These are phyloP conservation scores for Penicillium cinerascens DNA, from an alignment of 495 filamentous ascomycete genomes.

Conservation along the genomic window DNA sequence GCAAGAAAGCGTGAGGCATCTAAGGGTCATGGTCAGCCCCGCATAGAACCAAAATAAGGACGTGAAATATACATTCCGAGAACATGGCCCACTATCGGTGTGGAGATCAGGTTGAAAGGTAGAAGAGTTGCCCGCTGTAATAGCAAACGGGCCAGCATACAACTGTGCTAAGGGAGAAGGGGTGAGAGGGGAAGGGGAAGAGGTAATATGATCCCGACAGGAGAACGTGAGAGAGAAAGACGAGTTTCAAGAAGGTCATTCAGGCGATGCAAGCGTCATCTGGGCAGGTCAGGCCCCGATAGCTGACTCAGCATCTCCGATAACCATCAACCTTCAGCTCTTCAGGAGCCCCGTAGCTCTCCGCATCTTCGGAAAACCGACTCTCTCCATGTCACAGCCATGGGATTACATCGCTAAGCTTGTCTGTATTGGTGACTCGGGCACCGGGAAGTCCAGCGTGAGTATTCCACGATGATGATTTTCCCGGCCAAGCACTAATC, in stretches of 20 bases:
- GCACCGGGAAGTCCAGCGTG: slow-evolving; percentile 83
- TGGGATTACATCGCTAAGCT: slow-evolving; percentile 99
- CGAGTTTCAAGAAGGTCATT: slow-evolving; percentile 10
- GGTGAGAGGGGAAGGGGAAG: not conserved
- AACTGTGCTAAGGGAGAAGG: not conserved
- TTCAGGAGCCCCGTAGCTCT: not conserved
- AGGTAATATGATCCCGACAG: not conserved
- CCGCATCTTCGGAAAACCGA: not conserved
- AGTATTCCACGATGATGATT: slow-evolving; percentile 16
- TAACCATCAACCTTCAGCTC: slow-evolving; percentile 7
- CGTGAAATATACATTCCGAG: slow-evolving; percentile 80
- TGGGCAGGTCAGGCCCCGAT: slow-evolving; percentile 36
- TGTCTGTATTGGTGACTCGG: slow-evolving; percentile 93
- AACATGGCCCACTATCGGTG: slow-evolving; percentile 63
- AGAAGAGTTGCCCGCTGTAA: not conserved
- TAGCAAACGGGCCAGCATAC: not conserved
- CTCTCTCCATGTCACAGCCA: slow-evolving; percentile 64
- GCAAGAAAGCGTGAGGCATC: slow-evolving; percentile 97
- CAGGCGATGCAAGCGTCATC: slow-evolving; percentile 39
- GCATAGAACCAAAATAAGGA: not conserved
- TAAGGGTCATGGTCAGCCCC: slow-evolving; percentile 27
- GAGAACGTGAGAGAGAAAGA: slow-evolving; percentile 1
- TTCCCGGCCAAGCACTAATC: slow-evolving; percentile 2
- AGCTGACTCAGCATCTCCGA: slow-evolving; percentile 40
- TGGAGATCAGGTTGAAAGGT: slow-evolving; percentile 13